Evolutionary conservation across 2,329 filamentous ascomycete species (phyloP).

Genomic region (Emmonsia crescens): DNA sequence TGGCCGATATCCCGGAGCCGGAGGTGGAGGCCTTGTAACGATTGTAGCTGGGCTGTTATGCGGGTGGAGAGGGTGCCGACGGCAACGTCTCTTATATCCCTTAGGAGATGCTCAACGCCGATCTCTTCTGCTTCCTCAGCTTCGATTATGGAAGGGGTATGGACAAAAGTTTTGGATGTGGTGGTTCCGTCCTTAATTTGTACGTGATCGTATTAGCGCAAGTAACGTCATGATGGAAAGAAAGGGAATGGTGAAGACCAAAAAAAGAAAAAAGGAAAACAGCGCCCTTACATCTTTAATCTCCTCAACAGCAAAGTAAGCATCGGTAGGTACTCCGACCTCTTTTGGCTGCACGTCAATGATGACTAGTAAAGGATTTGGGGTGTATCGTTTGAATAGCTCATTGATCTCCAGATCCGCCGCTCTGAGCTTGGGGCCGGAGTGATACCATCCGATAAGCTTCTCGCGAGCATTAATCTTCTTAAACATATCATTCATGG

Average conservation of each 20-base stretch:
- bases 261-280: too few relatives aligned
- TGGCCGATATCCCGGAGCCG: constrained; percentile 89
- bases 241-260: background rate
- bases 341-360: constrained; percentile 98
- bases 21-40: constrained; percentile 87
- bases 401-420: constrained; percentile 99
- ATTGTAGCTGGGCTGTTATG: constrained; percentile 95
- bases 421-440: constrained; percentile 88
- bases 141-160: constrained; percentile 96
- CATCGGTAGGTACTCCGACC: constrained; percentile 92
- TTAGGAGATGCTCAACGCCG: constrained; percentile 91
- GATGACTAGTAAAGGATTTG: constrained; percentile 91
- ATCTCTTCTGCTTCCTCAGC: constrained; percentile 99
- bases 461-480: constrained; percentile 99
- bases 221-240: constrained; percentile 2
- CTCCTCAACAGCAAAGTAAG: constrained; percentile 98
- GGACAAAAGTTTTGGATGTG: constrained; percentile 93
- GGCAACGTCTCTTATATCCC: constrained; percentile 95
- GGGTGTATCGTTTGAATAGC: constrained; percentile 97
- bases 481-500: constrained; percentile 99
- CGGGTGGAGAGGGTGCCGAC: constrained; percentile 93
- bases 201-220: constrained; percentile 4
- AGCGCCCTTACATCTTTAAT: constrained; percentile 79
- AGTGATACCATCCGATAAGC: constrained; percentile 99
- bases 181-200: constrained; percentile 83